Percentiles rank a stretch among this genome's conserved stretches.
These are phyloP conservation scores for Plectosphaerella plurivora DNA, from an alignment of 2,329 filamentous ascomycete species.

Conservation along the genomic window DNA sequence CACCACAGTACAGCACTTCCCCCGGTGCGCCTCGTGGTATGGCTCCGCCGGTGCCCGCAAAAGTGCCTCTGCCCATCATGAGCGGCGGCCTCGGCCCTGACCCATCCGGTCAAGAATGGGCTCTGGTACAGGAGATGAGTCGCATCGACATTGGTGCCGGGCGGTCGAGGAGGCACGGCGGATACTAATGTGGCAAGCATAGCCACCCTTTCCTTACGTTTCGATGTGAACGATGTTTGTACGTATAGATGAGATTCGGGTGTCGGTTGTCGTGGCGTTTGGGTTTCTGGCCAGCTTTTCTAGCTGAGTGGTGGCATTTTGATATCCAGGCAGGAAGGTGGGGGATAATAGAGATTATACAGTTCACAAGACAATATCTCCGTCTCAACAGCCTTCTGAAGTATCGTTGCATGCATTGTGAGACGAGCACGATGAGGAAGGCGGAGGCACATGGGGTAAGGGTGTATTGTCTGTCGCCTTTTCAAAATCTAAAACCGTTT, in stretches of 20 bases:
- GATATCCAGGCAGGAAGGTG: no score
- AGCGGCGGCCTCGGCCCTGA: constrained; percentile 26
- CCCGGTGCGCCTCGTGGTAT: constrained; percentile 15
- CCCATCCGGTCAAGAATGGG: constrained; percentile 41
- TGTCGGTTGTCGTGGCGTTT: constrained; percentile 1
- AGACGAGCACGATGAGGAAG: not conserved
- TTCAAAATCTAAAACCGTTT: constrained; percentile 7
- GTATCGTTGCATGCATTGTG: not conserved
- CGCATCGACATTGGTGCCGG: constrained; percentile 62
- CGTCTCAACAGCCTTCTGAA: not conserved
- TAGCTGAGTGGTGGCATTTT: no score
- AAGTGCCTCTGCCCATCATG: constrained; percentile 55
- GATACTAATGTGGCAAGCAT: constrained; percentile 23
- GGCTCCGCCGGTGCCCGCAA: constrained; percentile 63
- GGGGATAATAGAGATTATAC: not conserved
- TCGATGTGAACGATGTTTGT: not conserved
- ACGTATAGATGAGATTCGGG: not conserved
- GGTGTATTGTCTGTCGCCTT: constrained; percentile 1
- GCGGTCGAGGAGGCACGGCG: constrained; percentile 46
- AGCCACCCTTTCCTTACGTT: not conserved
- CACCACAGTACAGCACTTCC: constrained; percentile 28
- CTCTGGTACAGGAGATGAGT: constrained; percentile 68
- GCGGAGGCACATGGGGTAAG: not conserved
- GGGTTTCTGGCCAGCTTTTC: not conserved
- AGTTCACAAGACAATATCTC: not conserved